Conservation (phyloP, 2,329 filamentous ascomycete genomes). For the Fusarium circinatum region DNA sequence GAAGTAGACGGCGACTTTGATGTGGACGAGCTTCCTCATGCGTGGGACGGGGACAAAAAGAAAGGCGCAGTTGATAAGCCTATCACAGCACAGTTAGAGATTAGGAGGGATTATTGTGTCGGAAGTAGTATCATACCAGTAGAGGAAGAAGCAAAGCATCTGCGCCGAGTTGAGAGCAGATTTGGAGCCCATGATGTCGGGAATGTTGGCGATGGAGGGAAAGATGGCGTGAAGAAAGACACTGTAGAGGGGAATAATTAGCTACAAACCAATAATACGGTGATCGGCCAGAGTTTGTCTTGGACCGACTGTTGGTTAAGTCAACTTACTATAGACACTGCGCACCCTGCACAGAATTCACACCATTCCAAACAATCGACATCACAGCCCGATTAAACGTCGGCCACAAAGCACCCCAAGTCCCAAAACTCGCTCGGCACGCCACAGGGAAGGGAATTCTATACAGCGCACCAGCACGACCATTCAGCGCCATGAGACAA, state of each 20-base stretch:
- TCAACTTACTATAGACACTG: conserved; percentile 8
- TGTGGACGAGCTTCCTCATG: conserved; percentile 7
- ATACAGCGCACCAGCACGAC: conserved; percentile 1
- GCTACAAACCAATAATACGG: neutral
- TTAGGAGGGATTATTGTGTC: rapidly evolving
- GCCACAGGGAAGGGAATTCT: conserved; percentile 9
- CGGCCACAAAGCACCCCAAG: conserved; percentile 13
- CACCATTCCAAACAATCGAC: conserved; percentile 19
- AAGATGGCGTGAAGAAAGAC: conserved; percentile 16
- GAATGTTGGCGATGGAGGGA: neutral
- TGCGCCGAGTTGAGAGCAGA: conserved; percentile 15
- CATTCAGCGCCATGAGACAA: conserved; percentile 12
- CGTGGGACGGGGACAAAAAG: neutral
- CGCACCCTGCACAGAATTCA: conserved; percentile 9
- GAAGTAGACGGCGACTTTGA: conserved; percentile 8
- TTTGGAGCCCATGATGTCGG: conserved; percentile 10
- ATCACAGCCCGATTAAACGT: conserved; percentile 7
- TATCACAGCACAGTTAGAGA: rapidly evolving
- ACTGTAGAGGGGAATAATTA: neutral
- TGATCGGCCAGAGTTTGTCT: too few species aligned
- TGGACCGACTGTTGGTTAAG: rapidly evolving
- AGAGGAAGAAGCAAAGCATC: conserved; percentile 19
- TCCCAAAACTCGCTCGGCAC: conserved; percentile 7
- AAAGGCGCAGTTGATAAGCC: conserved; percentile 12
- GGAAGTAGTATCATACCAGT: neutral